These are phyloP conservation scores for Protomyces macrosporus DNA, from an alignment of 1,139 yeast species.

Conservation along the genomic window DNA sequence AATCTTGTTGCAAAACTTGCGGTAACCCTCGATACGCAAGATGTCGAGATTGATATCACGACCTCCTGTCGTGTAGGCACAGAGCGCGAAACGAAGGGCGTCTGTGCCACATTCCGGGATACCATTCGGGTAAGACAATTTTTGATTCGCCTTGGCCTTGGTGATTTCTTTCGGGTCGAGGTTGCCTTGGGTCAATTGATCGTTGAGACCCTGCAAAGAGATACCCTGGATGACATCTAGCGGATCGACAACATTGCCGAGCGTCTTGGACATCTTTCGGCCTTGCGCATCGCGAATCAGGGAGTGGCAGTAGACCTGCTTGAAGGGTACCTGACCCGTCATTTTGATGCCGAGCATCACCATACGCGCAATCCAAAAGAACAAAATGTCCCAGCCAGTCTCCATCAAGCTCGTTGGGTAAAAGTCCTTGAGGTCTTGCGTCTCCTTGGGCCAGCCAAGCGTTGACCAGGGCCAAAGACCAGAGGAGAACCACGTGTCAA, in stretches of 20 bases:
- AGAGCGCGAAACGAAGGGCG: conserved; percentile 93
- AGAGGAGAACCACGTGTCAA: conserved; percentile 98
- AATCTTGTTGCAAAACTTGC: conserved; percentile 98
- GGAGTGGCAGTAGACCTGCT: conserved; percentile 96
- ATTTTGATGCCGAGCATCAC: conserved; percentile 82
- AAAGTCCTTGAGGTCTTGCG: conserved; percentile 68
- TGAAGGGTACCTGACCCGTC: conserved; percentile 88
- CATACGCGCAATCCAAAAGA: conserved; percentile 99
- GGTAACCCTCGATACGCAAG: conserved; percentile 95
- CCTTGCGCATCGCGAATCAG: conserved; percentile 99
- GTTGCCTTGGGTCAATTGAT: conserved; percentile 72
- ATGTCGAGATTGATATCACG: conserved; percentile 95
- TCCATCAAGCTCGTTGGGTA: conserved; percentile 91
- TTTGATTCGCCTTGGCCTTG: conserved; percentile 85
- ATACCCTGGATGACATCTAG: conserved; percentile 89
- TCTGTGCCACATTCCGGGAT: conserved; percentile 99
- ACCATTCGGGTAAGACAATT: conserved; percentile 87
- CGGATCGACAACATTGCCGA: conserved; percentile 96
- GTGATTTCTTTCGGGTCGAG: conserved; percentile 83
- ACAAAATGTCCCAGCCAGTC: conserved; percentile 98
- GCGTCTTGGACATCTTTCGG: conserved; percentile 95
- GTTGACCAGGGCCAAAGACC: conserved; percentile 98
- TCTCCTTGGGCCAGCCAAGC: conserved; percentile 84
- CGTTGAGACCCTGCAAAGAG: conserved; percentile 70
- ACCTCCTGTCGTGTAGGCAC: conserved; percentile 98